Base-by-base conservation (phyloP, 495 filamentous ascomycete genomes). In the Penicillium simplicissimum region DNA sequence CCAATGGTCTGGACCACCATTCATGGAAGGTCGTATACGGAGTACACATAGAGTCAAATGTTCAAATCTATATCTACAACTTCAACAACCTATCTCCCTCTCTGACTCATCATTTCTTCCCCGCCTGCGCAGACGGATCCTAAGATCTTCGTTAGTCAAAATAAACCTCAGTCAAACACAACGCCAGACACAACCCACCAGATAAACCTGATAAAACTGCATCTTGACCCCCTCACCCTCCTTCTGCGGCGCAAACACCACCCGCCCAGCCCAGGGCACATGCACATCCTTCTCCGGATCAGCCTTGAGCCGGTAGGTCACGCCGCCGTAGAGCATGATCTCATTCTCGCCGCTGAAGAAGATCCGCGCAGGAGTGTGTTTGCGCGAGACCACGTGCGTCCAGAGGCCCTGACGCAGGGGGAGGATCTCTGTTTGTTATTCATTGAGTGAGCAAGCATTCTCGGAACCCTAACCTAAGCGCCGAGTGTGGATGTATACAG, bases 201-300 rank as follows among this genome's bases (percentile, higher is more conserved):
- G 70, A 73, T 87, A 89, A 59, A 89, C 86, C 72, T 87, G 85
- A 78, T 89, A 89, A 65, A 84, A 85, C 59, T 70, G 74, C 83
- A 88, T 84, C 74, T 79, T 84, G 63, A 82, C 73, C 37, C 54
- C 73, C 23, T 75, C 79, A 4, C 70, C 76, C 34, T 73, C 76
- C 65, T 81, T 69, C 10, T 66, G 37, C 36, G 63, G 62, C 47
- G 65, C 78, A 72, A 89, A 77, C 15, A 80, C 75, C 51, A 81
- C 84, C 55, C 81, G 68, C 34, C 79, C 86, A 47, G 83, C 81
- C 85, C 85, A 89, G 4, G 73, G 74, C 34, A 80, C 67, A 63
- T 78, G 71, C 6, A 77, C 68, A 1, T 83, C 80, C 19, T 74
- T 76, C 48, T 65, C 67, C 2, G 76, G 66, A 57, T 82, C 75